Evolutionary conservation across 306 rosid genomes (phyloP).

Genomic region (Vicia sativa): DNA sequence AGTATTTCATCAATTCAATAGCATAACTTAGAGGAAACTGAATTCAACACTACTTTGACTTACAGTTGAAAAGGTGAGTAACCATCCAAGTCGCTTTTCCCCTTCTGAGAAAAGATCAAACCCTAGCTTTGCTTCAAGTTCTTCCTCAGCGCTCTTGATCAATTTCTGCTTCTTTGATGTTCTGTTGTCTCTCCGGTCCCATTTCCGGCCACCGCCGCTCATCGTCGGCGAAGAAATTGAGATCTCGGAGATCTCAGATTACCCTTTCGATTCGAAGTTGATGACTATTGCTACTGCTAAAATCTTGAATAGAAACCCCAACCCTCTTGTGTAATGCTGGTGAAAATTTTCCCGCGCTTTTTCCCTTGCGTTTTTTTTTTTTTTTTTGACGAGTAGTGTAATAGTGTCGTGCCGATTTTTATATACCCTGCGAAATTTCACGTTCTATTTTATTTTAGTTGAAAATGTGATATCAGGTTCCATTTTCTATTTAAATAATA

Average conservation of each 20-base stretch:
- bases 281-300: not conserved
- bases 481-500: no score
- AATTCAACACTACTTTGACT: slow-evolving; percentile 38
- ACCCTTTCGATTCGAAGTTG: not conserved
- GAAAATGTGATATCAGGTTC: no score
- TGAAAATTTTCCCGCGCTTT: slow-evolving; percentile 27
- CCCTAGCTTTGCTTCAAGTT: slow-evolving; percentile 81
- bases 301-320: not conserved
- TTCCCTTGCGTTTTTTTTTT: not conserved
- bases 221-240: slow-evolving; percentile 36
- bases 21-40: not conserved
- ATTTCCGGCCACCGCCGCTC: slow-evolving; percentile 47
- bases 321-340: not conserved
- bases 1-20: slow-evolving; percentile 19
- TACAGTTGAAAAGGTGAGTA: slow-evolving; percentile 77
- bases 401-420: not conserved
- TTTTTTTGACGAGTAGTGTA: not conserved
- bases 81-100: slow-evolving; percentile 89
- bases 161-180: slow-evolving; percentile 69
- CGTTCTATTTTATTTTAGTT: not conserved
- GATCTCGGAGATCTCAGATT: not conserved
- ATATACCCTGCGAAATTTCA: not conserved
- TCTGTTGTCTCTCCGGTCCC: slow-evolving; percentile 53
- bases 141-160: slow-evolving; percentile 78
- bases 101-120: slow-evolving; percentile 86